Conservation (phyloP, 2,329 filamentous ascomycete genomes). For the Ophiostoma sp. region DNA sequence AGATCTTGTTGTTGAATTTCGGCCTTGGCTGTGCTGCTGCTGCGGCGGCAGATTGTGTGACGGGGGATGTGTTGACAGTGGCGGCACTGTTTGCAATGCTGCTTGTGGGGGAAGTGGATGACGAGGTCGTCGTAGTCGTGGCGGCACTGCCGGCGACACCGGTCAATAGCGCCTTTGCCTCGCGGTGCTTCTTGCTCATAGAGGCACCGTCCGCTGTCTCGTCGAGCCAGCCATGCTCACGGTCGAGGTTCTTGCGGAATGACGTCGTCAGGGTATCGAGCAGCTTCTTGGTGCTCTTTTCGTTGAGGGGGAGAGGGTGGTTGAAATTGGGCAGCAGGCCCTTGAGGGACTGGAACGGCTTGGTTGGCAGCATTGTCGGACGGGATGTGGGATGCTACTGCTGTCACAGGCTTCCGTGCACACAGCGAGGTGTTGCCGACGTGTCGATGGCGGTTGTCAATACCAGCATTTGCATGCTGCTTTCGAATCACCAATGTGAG, state of each 20-base stretch:
- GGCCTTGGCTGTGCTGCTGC: background rate
- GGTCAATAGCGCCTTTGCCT: background rate
- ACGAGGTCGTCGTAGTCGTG: background rate
- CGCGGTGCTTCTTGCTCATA: background rate
- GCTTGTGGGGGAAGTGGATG: background rate
- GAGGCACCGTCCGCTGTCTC: constrained; percentile 28
- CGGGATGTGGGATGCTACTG: background rate
- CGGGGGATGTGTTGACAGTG: background rate
- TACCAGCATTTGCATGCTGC: background rate
- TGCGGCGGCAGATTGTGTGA: background rate
- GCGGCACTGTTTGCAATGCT: background rate
- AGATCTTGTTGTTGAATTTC: background rate
- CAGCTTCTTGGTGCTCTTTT: constrained; percentile 48
- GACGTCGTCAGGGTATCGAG: constrained; percentile 52
- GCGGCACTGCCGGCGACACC: background rate
- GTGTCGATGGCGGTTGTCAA: background rate
- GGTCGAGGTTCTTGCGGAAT: constrained; percentile 54
- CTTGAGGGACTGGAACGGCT: constrained; percentile 37
- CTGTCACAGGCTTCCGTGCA: background rate
- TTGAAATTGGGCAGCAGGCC: constrained; percentile 43
- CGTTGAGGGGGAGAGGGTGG: constrained; percentile 47
- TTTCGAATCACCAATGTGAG: background rate
- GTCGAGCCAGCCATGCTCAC: constrained; percentile 47
- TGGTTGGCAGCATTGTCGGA: constrained; percentile 35
- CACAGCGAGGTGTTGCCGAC: background rate